Percentiles rank a stretch among this genome's conserved stretches.
Evolutionary conservation across 768 basidiomycete species (phyloP).

Genomic region (Pilatotrama ljubarskyi): DNA sequence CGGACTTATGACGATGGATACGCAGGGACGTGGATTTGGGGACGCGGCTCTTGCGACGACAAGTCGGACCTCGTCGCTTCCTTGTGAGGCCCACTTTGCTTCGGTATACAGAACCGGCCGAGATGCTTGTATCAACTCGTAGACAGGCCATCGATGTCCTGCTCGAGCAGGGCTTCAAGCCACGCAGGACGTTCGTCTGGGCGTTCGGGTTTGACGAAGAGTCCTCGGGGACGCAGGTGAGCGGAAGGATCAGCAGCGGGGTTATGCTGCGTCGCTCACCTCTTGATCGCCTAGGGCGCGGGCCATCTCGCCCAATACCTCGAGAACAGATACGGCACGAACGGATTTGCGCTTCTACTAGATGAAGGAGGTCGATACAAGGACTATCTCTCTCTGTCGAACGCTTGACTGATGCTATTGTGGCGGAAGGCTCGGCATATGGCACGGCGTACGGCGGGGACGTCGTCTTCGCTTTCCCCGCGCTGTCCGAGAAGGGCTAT

Average conservation of each 20-base stretch:
- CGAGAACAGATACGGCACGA: conserved; percentile 60
- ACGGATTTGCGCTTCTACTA: conserved; percentile 75
- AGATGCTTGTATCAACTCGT: no score
- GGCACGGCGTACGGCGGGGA: conserved; percentile 50
- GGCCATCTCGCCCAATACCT: conserved; percentile 47
- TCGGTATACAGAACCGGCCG: no score
- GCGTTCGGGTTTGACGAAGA: conserved; percentile 57
- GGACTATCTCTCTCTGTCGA: neutral
- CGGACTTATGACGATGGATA: no score
- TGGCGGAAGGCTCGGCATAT: conserved; percentile 32
- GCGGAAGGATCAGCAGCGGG: conserved; percentile 9
- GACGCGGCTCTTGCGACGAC: conserved; percentile 38
- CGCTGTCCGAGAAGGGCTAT: conserved; percentile 75
- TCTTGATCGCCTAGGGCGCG: conserved; percentile 55
- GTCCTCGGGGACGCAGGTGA: conserved; percentile 30
- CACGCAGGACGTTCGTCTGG: conserved; percentile 42
- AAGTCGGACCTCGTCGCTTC: conserved; percentile 35
- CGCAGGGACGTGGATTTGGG: conserved; percentile 35
- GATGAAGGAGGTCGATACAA: conserved; percentile 77
- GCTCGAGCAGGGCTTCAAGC: conserved; percentile 45
- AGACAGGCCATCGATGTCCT: conserved; percentile 48
- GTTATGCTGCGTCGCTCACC: conserved; percentile 3
- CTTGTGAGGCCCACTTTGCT: no score
- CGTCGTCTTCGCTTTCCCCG: conserved; percentile 58
- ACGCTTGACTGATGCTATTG: neutral